Percentiles rank a stretch among this genome's conserved stretches.
Conservation (phyloP, 2,329 filamentous ascomycete species). For the Exophiala spinifera region DNA sequence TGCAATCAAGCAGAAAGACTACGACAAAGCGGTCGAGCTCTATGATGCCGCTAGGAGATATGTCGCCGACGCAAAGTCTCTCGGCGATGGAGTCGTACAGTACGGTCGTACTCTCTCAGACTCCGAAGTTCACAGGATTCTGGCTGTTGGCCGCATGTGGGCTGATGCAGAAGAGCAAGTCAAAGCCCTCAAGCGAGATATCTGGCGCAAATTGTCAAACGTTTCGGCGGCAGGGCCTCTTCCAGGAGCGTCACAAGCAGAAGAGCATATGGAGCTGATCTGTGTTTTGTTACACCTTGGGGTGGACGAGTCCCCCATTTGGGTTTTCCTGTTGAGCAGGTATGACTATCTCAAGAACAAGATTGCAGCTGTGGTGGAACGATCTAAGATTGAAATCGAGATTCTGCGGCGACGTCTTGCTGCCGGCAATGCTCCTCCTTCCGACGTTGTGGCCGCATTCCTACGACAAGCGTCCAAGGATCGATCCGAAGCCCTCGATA, state of each 20-base stretch:
- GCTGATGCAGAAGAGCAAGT: constrained; percentile 86
- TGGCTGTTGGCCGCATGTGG: constrained; percentile 93
- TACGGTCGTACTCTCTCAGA: constrained; percentile 63
- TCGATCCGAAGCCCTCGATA: constrained; percentile 68
- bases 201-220: constrained; percentile 77
- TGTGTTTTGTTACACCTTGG: constrained; percentile 85
- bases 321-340: constrained; percentile 87
- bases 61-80: constrained; percentile 69
- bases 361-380: constrained; percentile 74
- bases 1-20: constrained; percentile 85
- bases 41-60: constrained; percentile 80
- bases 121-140: constrained; percentile 76
- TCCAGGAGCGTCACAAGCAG: constrained; percentile 53
- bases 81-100: constrained; percentile 58
- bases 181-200: constrained; percentile 78
- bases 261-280: constrained; percentile 92
- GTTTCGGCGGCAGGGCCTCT: constrained; percentile 58
- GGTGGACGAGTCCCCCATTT: constrained; percentile 93
- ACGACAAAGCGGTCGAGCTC: constrained; percentile 81
- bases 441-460: constrained; percentile 69
- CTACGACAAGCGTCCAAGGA: constrained; percentile 71
- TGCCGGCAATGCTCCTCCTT: constrained; percentile 66
- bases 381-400: constrained; percentile 89
- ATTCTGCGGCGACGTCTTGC: constrained; percentile 79
- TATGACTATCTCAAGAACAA: constrained; percentile 87